Evolutionary conservation across 768 basidiomycete genomes (phyloP), one percentile per base, ranked within the genome.

Genomic region (Boletus reticulatus): DNA sequence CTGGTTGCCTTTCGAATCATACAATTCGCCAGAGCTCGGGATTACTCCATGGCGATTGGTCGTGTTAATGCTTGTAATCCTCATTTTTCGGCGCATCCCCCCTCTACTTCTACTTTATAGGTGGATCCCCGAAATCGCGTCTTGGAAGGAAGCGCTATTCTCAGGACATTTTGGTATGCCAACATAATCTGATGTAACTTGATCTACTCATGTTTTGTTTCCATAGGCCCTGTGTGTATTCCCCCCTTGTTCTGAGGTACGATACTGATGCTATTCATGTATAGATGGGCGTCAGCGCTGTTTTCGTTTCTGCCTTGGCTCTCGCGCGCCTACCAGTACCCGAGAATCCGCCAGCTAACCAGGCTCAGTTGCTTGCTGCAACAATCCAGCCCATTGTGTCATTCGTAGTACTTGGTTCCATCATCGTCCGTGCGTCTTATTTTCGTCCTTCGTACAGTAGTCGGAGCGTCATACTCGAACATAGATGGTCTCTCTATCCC

Each of bases 241-340:
- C 48, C 13, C 36, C 14, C 10, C 5, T 24, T 57, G 34, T 50
- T 46, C 27, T 31, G 12, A 41, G 6, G 29, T 29, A 17, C 16
- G 1, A 31, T 13, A 22, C 50, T 47, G 41, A 51, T 37, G 6
- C 5, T 16, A 45, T 39, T 38, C 24, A 1, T 53, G 55, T 57
- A 7, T 71, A 93, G 78, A 94, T 97, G 90, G 95, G 95, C 49
- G 94, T 97, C 22, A 85, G 88, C 0, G 89, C 96, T 7, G 77
- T 98, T 43, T 99, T 98, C 69, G 87, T 98, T 52, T 85, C 88
- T 11, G 86, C 84, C 0, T 71, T 93, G 27, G 90, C 92, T 4
- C 67, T 84, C 10, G 78, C 79, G 22, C 81, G 79, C 48, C 75
- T 94, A 0, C 83, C 87, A 6, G 65, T 62, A 11, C 84, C 88